These are phyloP conservation scores for Cercis canadensis DNA, from an alignment of 306 rosid species.

Conservation along the genomic window DNA sequence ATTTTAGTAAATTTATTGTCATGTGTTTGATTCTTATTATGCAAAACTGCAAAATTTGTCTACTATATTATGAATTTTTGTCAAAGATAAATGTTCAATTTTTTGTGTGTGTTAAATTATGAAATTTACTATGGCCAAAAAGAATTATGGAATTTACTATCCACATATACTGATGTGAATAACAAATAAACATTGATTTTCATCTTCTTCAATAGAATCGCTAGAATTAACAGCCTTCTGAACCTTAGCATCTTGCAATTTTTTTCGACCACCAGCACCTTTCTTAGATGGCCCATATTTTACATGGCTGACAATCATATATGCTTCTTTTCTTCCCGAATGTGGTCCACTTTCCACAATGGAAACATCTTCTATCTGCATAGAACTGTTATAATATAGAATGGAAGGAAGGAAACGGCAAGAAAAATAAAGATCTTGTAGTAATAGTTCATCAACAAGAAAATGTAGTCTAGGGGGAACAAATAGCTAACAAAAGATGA, in stretches of 20 bases:
- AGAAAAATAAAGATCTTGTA: neutral
- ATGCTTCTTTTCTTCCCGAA: slow-evolving; percentile 57
- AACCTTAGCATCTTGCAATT: slow-evolving; percentile 37
- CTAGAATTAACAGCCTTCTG: slow-evolving; percentile 30
- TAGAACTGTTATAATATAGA: slow-evolving; percentile 24
- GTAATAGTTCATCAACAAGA: slow-evolving; percentile 24
- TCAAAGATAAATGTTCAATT: too few species aligned
- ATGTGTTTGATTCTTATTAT: too few species aligned
- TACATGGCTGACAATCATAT: slow-evolving; percentile 72
- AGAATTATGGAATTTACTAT: too few species aligned
- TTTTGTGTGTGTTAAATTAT: too few species aligned
- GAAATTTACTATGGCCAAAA: too few species aligned
- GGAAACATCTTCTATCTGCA: slow-evolving; percentile 79
- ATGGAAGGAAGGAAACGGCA: slow-evolving; percentile 35
- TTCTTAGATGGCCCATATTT: slow-evolving; percentile 75
- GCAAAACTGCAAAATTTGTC: too few species aligned
- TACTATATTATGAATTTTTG: too few species aligned
- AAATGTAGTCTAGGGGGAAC: too few species aligned
- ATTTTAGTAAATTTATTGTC: too few species aligned
- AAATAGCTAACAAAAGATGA: too few species aligned
- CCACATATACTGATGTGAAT: too few species aligned
- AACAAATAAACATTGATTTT: too few species aligned
- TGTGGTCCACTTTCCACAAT: slow-evolving; percentile 79
- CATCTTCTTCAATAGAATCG: slow-evolving; percentile 35
- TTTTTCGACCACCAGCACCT: slow-evolving; percentile 51